Evolutionary conservation across 1,284 basidiomycete species (phyloP).

Genomic region (Singerocomus inundabilis): DNA sequence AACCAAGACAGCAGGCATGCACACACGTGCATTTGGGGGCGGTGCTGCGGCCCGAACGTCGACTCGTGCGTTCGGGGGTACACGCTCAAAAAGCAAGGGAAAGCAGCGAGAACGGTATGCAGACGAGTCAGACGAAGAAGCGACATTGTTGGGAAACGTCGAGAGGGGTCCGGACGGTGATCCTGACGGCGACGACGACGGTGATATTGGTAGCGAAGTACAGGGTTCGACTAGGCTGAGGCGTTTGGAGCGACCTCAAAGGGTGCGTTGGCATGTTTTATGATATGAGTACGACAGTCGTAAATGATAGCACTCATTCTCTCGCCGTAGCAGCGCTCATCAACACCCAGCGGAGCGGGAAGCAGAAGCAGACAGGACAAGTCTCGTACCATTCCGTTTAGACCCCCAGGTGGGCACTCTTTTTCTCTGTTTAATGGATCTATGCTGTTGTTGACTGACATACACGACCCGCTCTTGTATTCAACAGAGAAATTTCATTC

Average conservation of each 20-base stretch:
- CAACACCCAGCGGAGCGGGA: slow-evolving; percentile 29
- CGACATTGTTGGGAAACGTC: slow-evolving; percentile 43
- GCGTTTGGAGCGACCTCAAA: slow-evolving; percentile 26
- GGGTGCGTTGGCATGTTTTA: slow-evolving; percentile 19
- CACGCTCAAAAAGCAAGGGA: slow-evolving; percentile 37
- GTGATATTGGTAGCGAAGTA: slow-evolving; percentile 21
- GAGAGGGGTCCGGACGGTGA: slow-evolving; percentile 23
- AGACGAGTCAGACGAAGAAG: slow-evolving; percentile 61
- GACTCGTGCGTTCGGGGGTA: slow-evolving; percentile 18
- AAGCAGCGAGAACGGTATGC: slow-evolving; percentile 51
- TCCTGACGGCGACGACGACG: slow-evolving; percentile 29
- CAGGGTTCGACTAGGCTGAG: slow-evolving; percentile 29
- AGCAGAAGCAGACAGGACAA: slow-evolving; percentile 52
- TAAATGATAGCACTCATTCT: slow-evolving; percentile 1
- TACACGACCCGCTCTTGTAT: neutral
- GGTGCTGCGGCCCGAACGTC: slow-evolving; percentile 37
- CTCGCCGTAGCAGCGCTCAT: slow-evolving; percentile 30
- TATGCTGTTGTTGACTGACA: slow-evolving; percentile 1
- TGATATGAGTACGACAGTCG: neutral
- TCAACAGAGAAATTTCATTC: slow-evolving; percentile 63
- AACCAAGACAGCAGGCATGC: slow-evolving; percentile 29
- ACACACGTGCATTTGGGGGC: slow-evolving; percentile 35
- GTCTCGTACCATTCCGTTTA: slow-evolving; percentile 76
- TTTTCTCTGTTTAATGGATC: neutral
- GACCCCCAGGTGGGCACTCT: slow-evolving; percentile 57